Evolutionary conservation across 495 filamentous ascomycete species (phyloP).

Genomic region (Penicillium longicatenatum): DNA sequence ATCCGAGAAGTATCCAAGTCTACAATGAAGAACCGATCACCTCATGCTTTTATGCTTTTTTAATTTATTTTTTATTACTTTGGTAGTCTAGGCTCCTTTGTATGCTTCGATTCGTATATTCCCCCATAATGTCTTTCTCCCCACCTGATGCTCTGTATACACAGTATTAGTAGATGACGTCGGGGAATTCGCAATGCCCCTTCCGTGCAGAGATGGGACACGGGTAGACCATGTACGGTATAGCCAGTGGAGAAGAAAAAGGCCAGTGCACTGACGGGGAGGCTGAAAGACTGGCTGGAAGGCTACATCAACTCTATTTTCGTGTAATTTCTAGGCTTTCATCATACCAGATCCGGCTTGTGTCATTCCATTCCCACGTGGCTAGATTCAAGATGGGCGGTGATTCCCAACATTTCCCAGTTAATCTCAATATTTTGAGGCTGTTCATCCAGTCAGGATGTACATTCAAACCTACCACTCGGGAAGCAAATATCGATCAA

Average conservation of each 20-base stretch:
- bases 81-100: too few relatives aligned
- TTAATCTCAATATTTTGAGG: too few relatives aligned
- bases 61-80: not conserved
- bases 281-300: conserved; percentile 23
- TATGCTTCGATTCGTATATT: too few relatives aligned
- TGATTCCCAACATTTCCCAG: not conserved
- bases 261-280: conserved; percentile 12
- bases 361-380: conserved; percentile 16
- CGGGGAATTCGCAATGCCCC: conserved; percentile 1
- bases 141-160: too few relatives aligned
- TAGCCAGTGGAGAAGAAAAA: not conserved
- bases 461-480: not conserved
- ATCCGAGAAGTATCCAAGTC: not conserved
- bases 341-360: not conserved
- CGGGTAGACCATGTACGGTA: conserved; percentile 3
- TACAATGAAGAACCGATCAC: not conserved
- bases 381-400: conserved; percentile 6
- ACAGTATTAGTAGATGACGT: too few relatives aligned
- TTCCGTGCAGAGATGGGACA: conserved; percentile 18
- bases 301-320: conserved; percentile 31
- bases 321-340: conserved; percentile 22
- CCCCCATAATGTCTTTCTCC: too few relatives aligned
- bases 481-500: not conserved
- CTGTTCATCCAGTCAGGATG: not conserved
- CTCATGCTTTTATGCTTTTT: not conserved